Evolutionary conservation across 140 eudicot genomes (phyloP), one percentile per base, ranked within the genome.

Genomic region (Ambrosia hybrid): DNA sequence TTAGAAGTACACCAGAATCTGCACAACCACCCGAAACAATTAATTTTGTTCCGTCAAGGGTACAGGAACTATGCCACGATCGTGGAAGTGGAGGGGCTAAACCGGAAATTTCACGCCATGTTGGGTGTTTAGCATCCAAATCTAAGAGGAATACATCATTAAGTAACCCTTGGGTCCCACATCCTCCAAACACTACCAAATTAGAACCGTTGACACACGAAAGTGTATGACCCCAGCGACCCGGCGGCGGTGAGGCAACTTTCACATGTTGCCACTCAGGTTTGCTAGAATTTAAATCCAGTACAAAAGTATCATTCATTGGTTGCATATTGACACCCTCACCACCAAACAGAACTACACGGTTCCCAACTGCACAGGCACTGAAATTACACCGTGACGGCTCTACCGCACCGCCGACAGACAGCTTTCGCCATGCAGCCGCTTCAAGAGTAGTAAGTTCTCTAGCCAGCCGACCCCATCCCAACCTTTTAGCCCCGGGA

Each of bases 1-100:
- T 88, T 13, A 91, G 76, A 30, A 91, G 93, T 13, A 91, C 97
- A 14, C 97, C 97, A 0, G 97, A 88, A 64, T 91, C 97, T 3
- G 97, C 91, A 88, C 97, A 91, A 11, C 97, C 97, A 72, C 97
- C 97, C 0, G 97, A 91, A 11, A 91, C 96, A 30, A 91, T 83
- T 74, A 91, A 65, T 82, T 88, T 91, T 11, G 93, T 85, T 48
- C 97, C 97, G 36, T 91, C 97, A 9, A 91, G 90, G 6, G 93
- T 88, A 81, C 97, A 91, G 6, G 97, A 91, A 74, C 97, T 91
- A 33, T 91, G 97, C 97, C 97, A 91, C 9, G 97, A 91, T 70
- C 97, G 75, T 9, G 97, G 96, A 58, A 86, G 84, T 1, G 97
- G 97, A 6, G 97, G 97, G 30, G 91, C 96, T 78, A 84, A 73